Base-by-base conservation (phyloP, 805 yeast species). In the Komagataella populi region DNA sequence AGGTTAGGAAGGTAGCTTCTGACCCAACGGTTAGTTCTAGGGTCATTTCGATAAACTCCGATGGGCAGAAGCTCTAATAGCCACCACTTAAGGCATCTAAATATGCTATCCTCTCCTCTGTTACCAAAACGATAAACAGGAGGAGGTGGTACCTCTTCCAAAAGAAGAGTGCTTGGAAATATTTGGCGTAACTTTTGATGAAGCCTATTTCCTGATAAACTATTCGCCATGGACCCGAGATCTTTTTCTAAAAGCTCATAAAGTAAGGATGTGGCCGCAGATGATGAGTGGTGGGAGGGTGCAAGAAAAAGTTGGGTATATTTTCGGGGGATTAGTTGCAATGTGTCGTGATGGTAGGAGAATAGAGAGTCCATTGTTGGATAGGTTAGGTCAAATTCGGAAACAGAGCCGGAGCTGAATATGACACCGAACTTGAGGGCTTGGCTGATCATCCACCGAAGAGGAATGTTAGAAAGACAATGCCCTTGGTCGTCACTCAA, bases 401-500 rank as follows among this genome's bases (percentile, higher is more conserved):
- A 61, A 1, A 81, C 53, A 6, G 73, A 58, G 1, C 66, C 68
- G 8, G 56, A 60, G 50, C 73, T 71, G 57, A 81, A 79, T 10
- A 50, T 43, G 2, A 80, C 73, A 0, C 84, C 85, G 56, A 67
- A 65, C 49, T 68, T 70, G 6, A 74, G 57, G 0, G 84, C 78
- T 59, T 77, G 79, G 4, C 73, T 64, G 10, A 82, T 53, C 61
- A 83, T 77, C 87, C 87, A 83, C 54, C 82, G 68, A 22, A 83
- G 63, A 0, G 87, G 66, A 14, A 80, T 54, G 55, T 78, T 73
- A 0, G 84, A 70, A 14, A 77, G 53, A 20, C 62, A 57, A 46
- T 76, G 73, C 1, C 77, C 77, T 48, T 67, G 59, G 0, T 53
- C 39, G 59, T 77, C 81, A 4, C 68, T 62, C 1, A 68, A 61